Evolutionary conservation across 2,329 filamentous ascomycete genomes (phyloP).

Genomic region (Ascocoryne sarcoides): DNA sequence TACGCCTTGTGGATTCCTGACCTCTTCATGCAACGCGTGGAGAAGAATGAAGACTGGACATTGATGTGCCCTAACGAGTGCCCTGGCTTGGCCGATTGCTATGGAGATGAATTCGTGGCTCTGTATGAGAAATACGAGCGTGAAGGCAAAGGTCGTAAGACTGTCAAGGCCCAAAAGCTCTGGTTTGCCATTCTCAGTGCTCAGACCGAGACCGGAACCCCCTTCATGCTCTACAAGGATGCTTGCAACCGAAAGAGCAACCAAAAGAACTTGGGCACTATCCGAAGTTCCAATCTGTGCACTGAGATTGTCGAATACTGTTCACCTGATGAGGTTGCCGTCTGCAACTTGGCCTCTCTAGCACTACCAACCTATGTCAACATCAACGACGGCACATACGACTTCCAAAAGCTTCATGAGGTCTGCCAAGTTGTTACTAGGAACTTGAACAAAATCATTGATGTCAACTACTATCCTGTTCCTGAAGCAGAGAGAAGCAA

Average conservation of each 20-base stretch:
- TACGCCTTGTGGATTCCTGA: slow-evolving; percentile 97
- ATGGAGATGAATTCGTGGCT: slow-evolving; percentile 93
- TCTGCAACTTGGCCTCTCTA: slow-evolving; percentile 94
- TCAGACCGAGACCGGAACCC: slow-evolving; percentile 97
- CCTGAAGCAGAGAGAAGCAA: slow-evolving; percentile 90
- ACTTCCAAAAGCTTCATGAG: slow-evolving; percentile 96
- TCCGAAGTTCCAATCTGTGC: slow-evolving; percentile 97
- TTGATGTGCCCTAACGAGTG: slow-evolving; percentile 98
- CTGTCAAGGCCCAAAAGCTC: slow-evolving; percentile 94
- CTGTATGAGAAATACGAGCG: slow-evolving; percentile 90
- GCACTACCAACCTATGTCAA: slow-evolving; percentile 88
- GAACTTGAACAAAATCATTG: slow-evolving; percentile 97
- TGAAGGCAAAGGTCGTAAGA: slow-evolving; percentile 80
- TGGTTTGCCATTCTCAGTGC: slow-evolving; percentile 98
- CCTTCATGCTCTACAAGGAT: slow-evolving; percentile 99
- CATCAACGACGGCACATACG: slow-evolving; percentile 72
- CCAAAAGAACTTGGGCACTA: slow-evolving; percentile 98
- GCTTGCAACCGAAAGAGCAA: slow-evolving; percentile 98
- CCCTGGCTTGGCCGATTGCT: slow-evolving; percentile 88
- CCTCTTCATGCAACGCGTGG: slow-evolving; percentile 99
- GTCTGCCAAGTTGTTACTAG: slow-evolving; percentile 85
- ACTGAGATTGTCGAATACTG: slow-evolving; percentile 98
- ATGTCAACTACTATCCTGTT: slow-evolving; percentile 98
- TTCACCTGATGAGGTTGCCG: slow-evolving; percentile 94
- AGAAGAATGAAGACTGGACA: slow-evolving; percentile 94